Conservation (phyloP, 2,329 filamentous ascomycete species). For the Clonostachys solani region DNA sequence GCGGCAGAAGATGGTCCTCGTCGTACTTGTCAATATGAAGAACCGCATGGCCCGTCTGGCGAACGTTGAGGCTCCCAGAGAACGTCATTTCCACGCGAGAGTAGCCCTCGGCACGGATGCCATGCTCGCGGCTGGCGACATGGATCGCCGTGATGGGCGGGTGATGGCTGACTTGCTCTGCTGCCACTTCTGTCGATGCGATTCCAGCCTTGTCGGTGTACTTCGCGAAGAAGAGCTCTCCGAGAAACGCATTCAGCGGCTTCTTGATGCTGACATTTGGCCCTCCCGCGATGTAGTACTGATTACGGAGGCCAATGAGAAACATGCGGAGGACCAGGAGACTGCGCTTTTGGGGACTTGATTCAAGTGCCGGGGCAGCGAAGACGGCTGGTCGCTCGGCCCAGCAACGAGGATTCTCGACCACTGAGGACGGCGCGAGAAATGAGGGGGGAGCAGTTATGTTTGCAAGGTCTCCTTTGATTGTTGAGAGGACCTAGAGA, state of each 20-base stretch:
- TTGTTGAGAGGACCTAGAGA: too few species aligned
- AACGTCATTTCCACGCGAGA: constrained; percentile 49
- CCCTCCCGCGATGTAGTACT: constrained; percentile 41
- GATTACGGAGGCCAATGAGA: constrained; percentile 37
- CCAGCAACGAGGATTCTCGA: constrained; percentile 48
- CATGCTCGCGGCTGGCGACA: constrained; percentile 32
- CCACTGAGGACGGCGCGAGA: constrained; percentile 41
- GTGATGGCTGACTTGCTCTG: constrained; percentile 47
- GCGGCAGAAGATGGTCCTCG: constrained; percentile 43
- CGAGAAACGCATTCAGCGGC: constrained; percentile 47
- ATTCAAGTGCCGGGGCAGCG: constrained; percentile 38
- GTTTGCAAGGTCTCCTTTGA: constrained; percentile 43
- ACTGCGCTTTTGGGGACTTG: constrained; percentile 33
- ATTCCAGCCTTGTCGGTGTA: constrained; percentile 23
- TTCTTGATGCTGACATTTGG: constrained; percentile 33
- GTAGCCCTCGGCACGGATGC: constrained; percentile 43
- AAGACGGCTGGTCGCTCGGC: constrained; percentile 41
- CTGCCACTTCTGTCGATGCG: constrained; percentile 18
- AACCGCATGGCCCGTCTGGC: constrained; percentile 45
- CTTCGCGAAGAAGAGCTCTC: constrained; percentile 40
- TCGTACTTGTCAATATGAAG: constrained; percentile 41
- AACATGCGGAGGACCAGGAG: constrained; percentile 42
- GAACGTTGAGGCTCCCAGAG: constrained; percentile 41
- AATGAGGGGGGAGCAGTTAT: constrained; percentile 46
- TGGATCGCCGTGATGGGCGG: constrained; percentile 49